A percentile compares a stretch with the other conserved stretches of the same genome.
phyloP scores from a whole-genome alignment of 2,329 filamentous ascomycete species.

The Fusarium sarcochroum region DNA sequence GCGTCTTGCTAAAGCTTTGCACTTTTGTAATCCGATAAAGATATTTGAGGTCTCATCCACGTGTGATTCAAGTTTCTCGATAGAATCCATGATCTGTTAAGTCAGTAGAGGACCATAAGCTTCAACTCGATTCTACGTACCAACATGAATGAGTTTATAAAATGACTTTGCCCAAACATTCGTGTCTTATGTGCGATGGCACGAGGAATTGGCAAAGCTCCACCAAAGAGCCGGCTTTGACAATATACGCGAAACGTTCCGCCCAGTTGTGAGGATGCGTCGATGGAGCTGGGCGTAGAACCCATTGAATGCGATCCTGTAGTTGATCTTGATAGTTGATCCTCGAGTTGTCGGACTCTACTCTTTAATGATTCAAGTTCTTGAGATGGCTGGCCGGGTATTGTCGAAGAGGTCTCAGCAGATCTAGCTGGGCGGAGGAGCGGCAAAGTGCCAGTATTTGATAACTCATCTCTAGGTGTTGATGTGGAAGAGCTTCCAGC shows the following conservation, averaged over 20 bases:
- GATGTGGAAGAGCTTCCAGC: rapidly evolving
- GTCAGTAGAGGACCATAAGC: constrained; percentile 1
- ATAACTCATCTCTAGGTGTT: constrained; percentile 6
- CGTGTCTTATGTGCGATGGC: constrained; percentile 69
- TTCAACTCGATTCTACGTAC: constrained; percentile 52
- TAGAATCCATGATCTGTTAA: constrained; percentile 59
- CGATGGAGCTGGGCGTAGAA: constrained; percentile 43
- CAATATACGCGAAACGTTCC: constrained; percentile 63
- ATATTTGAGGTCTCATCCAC: constrained; percentile 56
- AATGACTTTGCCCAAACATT: constrained; percentile 70
- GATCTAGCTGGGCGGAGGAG: neutral
- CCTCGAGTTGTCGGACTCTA: constrained; percentile 33
- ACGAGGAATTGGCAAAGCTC: constrained; percentile 53
- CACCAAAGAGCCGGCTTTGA: constrained; percentile 51
- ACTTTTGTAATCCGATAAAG: constrained; percentile 59
- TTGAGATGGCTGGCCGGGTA: constrained; percentile 9
- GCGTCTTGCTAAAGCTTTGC: constrained; percentile 65
- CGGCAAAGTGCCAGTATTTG: neutral
- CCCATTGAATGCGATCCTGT: neutral
- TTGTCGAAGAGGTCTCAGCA: neutral
- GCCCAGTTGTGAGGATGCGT: constrained; percentile 55
- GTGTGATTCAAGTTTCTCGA: constrained; percentile 60
- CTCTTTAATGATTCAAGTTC: constrained; percentile 37
- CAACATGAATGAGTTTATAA: constrained; percentile 64
- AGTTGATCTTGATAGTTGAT: constrained; percentile 11